Conservation (phyloP, 306 rosid species). For the Prunus fruticosa region DNA sequence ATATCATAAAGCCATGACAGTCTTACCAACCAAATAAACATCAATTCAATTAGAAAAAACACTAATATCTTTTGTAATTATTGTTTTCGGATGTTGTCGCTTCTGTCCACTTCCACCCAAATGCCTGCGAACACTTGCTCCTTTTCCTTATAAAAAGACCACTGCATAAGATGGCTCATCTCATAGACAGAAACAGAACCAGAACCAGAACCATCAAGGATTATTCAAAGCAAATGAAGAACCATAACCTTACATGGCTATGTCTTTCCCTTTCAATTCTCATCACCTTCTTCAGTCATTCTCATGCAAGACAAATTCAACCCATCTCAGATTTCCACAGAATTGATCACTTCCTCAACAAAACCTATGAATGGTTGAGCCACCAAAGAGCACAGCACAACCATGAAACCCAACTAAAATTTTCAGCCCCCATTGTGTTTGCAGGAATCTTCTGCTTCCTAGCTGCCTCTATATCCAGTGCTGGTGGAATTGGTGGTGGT, state of each 20-base stretch:
- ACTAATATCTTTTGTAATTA: neutral
- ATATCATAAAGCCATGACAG: neutral
- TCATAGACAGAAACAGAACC: neutral
- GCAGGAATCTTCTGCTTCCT: constrained; percentile 57
- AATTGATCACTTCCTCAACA: constrained; percentile 23
- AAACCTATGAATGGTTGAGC: constrained; percentile 27
- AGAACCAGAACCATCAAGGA: neutral
- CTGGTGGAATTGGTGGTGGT: constrained; percentile 88
- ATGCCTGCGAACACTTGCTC: too few species aligned
- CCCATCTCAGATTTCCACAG: constrained; percentile 35
- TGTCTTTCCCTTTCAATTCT: constrained; percentile 33
- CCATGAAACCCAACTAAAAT: constrained; percentile 30
- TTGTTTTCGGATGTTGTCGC: neutral
- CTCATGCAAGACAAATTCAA: constrained; percentile 52
- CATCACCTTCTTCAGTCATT: constrained; percentile 28
- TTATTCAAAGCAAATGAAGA: constrained; percentile 28
- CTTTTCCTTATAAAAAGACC: neutral
- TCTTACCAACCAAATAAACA: neutral
- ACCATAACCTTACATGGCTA: constrained; percentile 17
- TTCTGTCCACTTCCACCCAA: neutral
- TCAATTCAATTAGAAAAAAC: neutral
- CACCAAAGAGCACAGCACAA: constrained; percentile 1
- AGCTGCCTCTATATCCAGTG: constrained; percentile 78
- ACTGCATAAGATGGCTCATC: neutral
- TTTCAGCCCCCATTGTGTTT: constrained; percentile 34